phyloP scores from a whole-genome alignment of 495 filamentous ascomycete genomes.

The Talaromyces nanjingensis region DNA sequence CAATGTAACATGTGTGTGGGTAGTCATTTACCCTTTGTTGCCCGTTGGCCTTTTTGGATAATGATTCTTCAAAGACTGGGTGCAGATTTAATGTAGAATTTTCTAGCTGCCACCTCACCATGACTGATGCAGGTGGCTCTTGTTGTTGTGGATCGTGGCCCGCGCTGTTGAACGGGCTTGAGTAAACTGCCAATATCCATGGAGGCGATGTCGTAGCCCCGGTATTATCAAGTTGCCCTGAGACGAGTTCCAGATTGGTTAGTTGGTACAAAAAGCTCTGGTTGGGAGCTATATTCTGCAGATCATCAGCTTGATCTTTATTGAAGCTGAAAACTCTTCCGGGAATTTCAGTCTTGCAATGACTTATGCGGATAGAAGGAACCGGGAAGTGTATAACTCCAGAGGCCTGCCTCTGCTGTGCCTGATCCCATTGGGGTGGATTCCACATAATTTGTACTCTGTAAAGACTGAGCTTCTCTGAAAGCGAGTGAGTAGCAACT shows the following conservation, averaged over 20 bases:
- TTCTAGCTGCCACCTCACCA: conserved; percentile 74
- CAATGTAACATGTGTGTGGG: too few relatives aligned
- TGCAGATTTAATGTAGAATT: conserved; percentile 54
- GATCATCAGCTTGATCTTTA: conserved; percentile 17
- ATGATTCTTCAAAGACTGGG: conserved; percentile 66
- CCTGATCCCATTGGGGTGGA: conserved; percentile 32
- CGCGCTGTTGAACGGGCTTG: conserved; percentile 44
- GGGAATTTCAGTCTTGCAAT: conserved; percentile 35
- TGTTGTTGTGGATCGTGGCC: conserved; percentile 43
- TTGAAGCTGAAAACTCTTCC: conserved; percentile 23
- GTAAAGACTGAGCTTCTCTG: conserved; percentile 59
- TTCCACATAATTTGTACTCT: conserved; percentile 48
- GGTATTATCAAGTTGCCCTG: conserved; percentile 44
- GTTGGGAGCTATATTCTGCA: conserved; percentile 23
- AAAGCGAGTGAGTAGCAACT: conserved; percentile 57
- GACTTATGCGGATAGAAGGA: conserved; percentile 36
- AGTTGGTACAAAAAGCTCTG: conserved; percentile 48
- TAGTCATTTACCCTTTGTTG: conserved; percentile 37
- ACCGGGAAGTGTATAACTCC: conserved; percentile 27
- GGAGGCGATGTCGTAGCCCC: conserved; percentile 46
- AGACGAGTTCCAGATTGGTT: conserved; percentile 60
- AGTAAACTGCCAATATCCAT: conserved; percentile 65
- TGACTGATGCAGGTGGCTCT: conserved; percentile 56
- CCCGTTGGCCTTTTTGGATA: conserved; percentile 52
- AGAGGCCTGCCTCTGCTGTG: conserved; percentile 22